Evolutionary conservation across 345 rosid genomes (phyloP), one percentile per base, ranked within the genome.

Genomic region (Citrus maxima): DNA sequence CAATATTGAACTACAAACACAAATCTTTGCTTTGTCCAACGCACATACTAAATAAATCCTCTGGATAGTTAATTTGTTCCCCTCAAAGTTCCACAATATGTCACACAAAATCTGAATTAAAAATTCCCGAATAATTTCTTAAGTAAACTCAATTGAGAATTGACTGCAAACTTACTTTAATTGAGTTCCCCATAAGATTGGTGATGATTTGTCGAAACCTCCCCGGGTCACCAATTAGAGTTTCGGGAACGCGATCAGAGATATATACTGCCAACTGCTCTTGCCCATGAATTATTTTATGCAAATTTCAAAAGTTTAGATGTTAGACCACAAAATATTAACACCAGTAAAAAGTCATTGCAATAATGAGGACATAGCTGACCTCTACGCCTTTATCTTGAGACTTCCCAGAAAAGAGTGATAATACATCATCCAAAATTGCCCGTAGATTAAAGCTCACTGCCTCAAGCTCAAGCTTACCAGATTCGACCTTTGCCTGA

Each of bases 401-500:
- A 70, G 97, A 88, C 83, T 93, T 92, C 65, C 92, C 93, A 68
- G 99, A 90, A 83, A 95, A 95, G 80, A 95, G 98, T 37, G 98
- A 91, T 78, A 95, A 72, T n/a, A 95, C 98, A 77, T 95, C 99
- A 71, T 95, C 99, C 82, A 95, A 72, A 76, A 95, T 86, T 73
- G 91, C 89, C 77, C 95, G 84, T 76, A 91, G 83, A 85, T 93
- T 93, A 79, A 95, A 95, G 76, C 82, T 90, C 83, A 92, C 93
- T 64, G 88, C 93, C 82, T 93, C 99, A 67, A 95, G 97, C 89
- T 93, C 99, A 79, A 95, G 92, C 79, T 95, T 95, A 62, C 99
- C 99, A 63, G 99, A 90, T 84, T 95, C 96, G 19, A 93, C 93
- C 82, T 95, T 95, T 30, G 99, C 99, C 84, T 92, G 97, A 83